Evolutionary conservation across 192 early-diverging fungal genomes (phyloP).

Genomic region (Backusella morwellensis): DNA sequence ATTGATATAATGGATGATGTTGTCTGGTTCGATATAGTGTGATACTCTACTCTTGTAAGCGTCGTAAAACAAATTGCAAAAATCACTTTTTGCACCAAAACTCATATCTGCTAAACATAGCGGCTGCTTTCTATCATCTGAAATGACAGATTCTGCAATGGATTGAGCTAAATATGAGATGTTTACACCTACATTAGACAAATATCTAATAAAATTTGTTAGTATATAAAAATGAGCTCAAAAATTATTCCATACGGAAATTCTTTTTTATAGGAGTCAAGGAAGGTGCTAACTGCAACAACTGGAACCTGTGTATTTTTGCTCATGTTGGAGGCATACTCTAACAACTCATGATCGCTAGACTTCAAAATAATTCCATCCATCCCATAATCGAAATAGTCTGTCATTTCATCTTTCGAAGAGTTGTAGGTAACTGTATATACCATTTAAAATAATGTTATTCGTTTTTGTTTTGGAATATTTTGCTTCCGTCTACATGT

Average conservation of each 20-base stretch:
- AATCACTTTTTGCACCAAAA: background rate
- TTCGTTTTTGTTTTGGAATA: background rate
- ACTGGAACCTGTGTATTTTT: background rate
- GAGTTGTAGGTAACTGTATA: background rate
- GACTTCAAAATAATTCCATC: constrained; percentile 1
- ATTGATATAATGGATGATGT: constrained; percentile 14
- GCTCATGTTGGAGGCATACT: constrained; percentile 1
- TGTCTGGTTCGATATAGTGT: background rate
- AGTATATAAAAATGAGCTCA: background rate
- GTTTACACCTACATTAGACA: constrained; percentile 19
- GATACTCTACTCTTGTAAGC: background rate
- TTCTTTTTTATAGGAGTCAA: background rate
- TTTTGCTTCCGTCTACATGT: background rate
- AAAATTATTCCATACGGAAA: background rate
- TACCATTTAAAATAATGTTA: background rate
- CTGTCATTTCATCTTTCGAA: background rate
- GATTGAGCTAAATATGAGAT: constrained; percentile 9
- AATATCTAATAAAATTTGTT: constrained; percentile 1
- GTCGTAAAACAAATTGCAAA: constrained; percentile 6
- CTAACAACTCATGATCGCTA: background rate
- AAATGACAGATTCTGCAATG: background rate
- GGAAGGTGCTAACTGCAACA: background rate
- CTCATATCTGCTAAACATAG: constrained; percentile 11
- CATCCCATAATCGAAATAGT: background rate
- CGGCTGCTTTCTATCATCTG: background rate